phyloP scores from a whole-genome alignment of 768 basidiomycete genomes.

The Hericium alpestre region DNA sequence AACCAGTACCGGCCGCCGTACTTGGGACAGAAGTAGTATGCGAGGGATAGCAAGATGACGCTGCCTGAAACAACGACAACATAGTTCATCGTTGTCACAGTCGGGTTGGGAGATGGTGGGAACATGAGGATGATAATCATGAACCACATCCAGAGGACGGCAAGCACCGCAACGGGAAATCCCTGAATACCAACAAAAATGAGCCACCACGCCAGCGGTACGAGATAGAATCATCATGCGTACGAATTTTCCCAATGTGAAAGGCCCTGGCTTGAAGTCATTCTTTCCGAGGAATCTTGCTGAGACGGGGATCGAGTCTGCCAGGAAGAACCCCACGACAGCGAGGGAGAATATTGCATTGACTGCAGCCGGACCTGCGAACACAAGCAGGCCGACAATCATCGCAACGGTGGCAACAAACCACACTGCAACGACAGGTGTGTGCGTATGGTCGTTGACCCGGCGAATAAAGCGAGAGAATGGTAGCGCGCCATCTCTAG shows the following conservation, averaged over 20 bases:
- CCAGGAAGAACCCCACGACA: conserved; percentile 35
- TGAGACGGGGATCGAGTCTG: conserved; percentile 45
- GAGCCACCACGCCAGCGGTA: neutral
- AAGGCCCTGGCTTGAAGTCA: conserved; percentile 47
- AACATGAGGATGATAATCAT: conserved; percentile 23
- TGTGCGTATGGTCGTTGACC: conserved; percentile 18
- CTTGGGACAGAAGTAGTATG: conserved; percentile 3
- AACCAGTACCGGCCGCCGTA: conserved; percentile 1
- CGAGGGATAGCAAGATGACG: conserved; percentile 17
- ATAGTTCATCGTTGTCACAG: conserved; percentile 29
- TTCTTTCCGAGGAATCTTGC: conserved; percentile 38
- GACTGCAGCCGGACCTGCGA: conserved; percentile 36
- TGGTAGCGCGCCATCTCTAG: conserved; percentile 25
- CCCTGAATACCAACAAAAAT: neutral
- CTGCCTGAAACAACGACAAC: conserved; percentile 25
- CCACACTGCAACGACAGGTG: conserved; percentile 26
- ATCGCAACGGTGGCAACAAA: conserved; percentile 17
- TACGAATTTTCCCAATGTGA: conserved; percentile 24
- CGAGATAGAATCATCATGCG: neutral
- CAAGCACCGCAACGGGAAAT: conserved; percentile 2
- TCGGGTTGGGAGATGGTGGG: conserved; percentile 19
- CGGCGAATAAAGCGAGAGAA: conserved; percentile 21
- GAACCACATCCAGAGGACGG: conserved; percentile 26
- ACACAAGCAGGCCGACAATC: conserved; percentile 23
- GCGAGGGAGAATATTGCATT: conserved; percentile 47